These are phyloP conservation scores for Coniochaeta sp. DNA, from an alignment of 2,329 filamentous ascomycete genomes.

Conservation along the genomic window DNA sequence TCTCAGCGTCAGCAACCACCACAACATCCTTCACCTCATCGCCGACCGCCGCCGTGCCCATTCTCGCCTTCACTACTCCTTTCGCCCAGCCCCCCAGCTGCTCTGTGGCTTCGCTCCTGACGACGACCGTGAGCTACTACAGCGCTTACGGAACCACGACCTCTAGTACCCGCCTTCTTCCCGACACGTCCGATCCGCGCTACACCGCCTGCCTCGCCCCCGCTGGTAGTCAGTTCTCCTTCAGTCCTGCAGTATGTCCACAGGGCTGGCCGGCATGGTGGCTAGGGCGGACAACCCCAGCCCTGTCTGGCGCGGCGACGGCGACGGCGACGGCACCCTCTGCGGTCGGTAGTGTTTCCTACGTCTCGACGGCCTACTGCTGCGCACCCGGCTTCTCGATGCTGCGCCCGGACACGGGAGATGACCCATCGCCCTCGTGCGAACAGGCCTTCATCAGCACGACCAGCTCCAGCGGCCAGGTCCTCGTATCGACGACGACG, in stretches of 20 bases:
- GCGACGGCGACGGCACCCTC: neutral
- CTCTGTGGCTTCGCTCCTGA: constrained; percentile 2
- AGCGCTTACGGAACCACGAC: neutral
- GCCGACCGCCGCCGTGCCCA: neutral
- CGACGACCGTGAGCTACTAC: constrained; percentile 2
- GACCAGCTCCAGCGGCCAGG: neutral
- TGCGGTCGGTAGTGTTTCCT: neutral
- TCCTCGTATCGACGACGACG: neutral
- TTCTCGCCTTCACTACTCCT: constrained; percentile 5
- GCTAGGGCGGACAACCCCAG: neutral
- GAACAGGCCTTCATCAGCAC: neutral
- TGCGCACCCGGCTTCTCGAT: constrained; percentile 4
- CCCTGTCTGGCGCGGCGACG: neutral
- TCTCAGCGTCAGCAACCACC: neutral
- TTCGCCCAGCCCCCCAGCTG: constrained; percentile 6
- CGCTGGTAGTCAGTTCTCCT: constrained; percentile 2
- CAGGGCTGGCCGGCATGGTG: constrained; percentile 3
- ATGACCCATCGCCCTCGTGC: neutral
- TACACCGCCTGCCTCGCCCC: constrained; percentile 3
- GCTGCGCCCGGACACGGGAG: neutral
- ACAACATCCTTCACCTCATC: constrained; percentile 1
- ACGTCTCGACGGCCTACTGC: constrained; percentile 5
- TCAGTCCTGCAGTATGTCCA: constrained; percentile 7
- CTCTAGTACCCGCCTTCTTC: neutral
- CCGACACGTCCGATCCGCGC: constrained; percentile 3